Percentiles rank a stretch among this genome's conserved stretches.
These are phyloP conservation scores for Trichoderma pleuroti DNA, from an alignment of 2,329 filamentous ascomycete genomes.

Conservation along the genomic window DNA sequence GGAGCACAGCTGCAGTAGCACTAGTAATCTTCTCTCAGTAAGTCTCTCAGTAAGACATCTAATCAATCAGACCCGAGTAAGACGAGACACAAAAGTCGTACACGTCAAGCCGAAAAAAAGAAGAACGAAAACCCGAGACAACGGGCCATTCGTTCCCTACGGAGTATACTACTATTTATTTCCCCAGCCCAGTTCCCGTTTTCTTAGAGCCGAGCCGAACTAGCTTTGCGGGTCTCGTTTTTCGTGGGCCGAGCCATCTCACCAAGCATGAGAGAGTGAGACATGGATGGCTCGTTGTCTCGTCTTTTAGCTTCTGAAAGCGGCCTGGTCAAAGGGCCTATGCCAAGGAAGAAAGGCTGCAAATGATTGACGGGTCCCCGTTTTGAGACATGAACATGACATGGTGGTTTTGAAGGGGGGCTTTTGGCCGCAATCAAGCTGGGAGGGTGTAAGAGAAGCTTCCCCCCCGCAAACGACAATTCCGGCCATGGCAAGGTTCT, in stretches of 20 bases:
- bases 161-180: too few relatives aligned
- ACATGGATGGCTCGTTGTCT: background rate
- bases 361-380: background rate
- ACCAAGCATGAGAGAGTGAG: background rate
- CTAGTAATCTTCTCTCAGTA: background rate
- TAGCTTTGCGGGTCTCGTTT: slow-evolving; percentile 7
- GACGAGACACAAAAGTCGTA: background rate
- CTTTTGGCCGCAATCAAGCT: background rate
- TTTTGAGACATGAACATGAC: background rate
- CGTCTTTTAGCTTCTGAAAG: slow-evolving; percentile 9
- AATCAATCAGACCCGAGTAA: background rate
- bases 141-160: background rate
- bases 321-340: background rate
- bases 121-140: background rate
- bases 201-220: background rate
- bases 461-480: background rate
- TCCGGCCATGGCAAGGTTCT: background rate
- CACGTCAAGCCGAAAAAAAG: background rate
- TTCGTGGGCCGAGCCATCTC: background rate
- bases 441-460: background rate
- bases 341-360: background rate
- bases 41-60: background rate
- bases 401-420: background rate
- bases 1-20: background rate
- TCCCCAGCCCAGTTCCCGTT: background rate